phyloP scores from a whole-genome alignment of 176 grass and related monocot species.

The Ampelocalamus luodianensis region DNA sequence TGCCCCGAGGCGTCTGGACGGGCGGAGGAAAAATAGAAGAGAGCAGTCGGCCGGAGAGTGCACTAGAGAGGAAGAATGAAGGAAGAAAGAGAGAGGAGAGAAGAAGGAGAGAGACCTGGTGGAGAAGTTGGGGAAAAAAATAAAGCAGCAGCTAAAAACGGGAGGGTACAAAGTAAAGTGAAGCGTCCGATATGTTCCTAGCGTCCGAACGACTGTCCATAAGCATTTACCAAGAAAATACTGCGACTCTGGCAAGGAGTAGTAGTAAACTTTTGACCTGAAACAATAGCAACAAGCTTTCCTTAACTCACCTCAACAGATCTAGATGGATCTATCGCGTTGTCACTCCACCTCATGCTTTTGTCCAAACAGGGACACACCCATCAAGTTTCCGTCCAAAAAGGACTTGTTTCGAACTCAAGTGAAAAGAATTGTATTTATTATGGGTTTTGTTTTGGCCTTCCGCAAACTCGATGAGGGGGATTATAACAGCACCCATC shows the following conservation, averaged over 20 bases:
- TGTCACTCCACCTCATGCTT: slow-evolving; percentile 50
- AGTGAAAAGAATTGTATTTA: neutral
- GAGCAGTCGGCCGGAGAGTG: too few relatives aligned
- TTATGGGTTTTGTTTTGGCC: neutral
- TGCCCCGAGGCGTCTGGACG: too few relatives aligned
- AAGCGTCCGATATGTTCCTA: too few relatives aligned
- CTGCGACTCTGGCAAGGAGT: neutral
- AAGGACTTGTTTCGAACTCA: slow-evolving; percentile 19
- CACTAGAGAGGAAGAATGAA: too few relatives aligned
- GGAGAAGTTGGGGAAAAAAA: too few relatives aligned
- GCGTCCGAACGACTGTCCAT: too few relatives aligned
- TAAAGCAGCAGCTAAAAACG: too few relatives aligned
- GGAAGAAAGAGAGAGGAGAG: too few relatives aligned
- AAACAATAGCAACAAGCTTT: neutral
- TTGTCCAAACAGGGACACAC: slow-evolving; percentile 26
- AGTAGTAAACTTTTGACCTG: neutral
- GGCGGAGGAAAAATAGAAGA: too few relatives aligned
- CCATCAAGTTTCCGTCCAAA: slow-evolving; percentile 3
- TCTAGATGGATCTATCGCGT: slow-evolving; percentile 38
- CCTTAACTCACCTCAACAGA: neutral
- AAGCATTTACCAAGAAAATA: too few relatives aligned
- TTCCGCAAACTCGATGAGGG: neutral
- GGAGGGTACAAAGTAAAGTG: too few relatives aligned
- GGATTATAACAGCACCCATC: neutral
- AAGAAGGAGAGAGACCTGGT: too few relatives aligned